These are phyloP conservation scores for Wickerhamiella sorbophila DNA, from an alignment of 805 yeast species.

Conservation along the genomic window DNA sequence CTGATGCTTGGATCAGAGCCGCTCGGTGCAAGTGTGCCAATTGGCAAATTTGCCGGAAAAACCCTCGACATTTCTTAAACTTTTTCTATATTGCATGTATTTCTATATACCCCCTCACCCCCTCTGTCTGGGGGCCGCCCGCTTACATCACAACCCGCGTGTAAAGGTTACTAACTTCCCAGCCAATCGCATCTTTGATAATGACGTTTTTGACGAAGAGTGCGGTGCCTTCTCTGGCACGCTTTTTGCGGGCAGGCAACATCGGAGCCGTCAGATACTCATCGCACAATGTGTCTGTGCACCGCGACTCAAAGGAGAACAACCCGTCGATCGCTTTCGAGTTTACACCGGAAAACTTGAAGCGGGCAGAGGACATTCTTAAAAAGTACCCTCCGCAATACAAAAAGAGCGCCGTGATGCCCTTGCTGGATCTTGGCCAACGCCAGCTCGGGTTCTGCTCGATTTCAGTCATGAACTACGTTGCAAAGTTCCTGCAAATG, in stretches of 20 bases:
- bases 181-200: slow-evolving; percentile 3
- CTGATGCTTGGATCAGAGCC: background rate
- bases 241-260: background rate
- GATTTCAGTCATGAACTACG: slow-evolving; percentile 78
- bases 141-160: too few relatives aligned
- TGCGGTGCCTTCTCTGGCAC: background rate
- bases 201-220: background rate
- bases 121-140: too few relatives aligned
- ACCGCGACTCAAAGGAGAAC: slow-evolving; percentile 57
- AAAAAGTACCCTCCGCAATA: slow-evolving; percentile 76
- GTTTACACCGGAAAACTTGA: slow-evolving; percentile 48
- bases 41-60: background rate
- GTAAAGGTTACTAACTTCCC: background rate
- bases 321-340: slow-evolving; percentile 57
- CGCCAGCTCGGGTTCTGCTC: slow-evolving; percentile 79
- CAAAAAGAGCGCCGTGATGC: slow-evolving; percentile 81
- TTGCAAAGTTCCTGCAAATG: slow-evolving; percentile 69
- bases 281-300: slow-evolving; percentile 30
- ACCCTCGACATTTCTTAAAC: background rate
- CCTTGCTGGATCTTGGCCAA: slow-evolving; percentile 72
- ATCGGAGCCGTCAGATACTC: background rate
- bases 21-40: background rate
- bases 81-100: background rate
- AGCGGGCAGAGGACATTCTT: slow-evolving; percentile 57
- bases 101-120: too few relatives aligned